These are phyloP conservation scores for Zanthoxylum bungeanum DNA, from an alignment of 345 rosid species.

Conservation along the genomic window DNA sequence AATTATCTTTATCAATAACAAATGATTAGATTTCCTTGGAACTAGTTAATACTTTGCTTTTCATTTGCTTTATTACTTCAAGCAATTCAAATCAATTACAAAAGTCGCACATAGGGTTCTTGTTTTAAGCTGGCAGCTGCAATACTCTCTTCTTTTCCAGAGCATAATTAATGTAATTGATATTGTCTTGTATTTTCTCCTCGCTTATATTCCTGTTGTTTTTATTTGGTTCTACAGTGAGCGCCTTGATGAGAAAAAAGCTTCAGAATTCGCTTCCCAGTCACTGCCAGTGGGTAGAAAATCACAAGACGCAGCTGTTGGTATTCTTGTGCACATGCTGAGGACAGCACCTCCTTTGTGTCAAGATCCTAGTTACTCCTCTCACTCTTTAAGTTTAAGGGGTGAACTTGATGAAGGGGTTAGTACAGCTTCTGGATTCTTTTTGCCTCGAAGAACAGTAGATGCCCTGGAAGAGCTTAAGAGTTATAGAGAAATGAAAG, in stretches of 20 bases:
- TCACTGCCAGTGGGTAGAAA: conserved; percentile 42
- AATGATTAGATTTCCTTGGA: not conserved
- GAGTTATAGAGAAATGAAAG: conserved; percentile 76
- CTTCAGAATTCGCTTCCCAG: conserved; percentile 41
- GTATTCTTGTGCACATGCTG: conserved; percentile 76
- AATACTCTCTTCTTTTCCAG: not conserved
- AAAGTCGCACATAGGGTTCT: not conserved
- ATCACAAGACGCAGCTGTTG: conserved; percentile 93
- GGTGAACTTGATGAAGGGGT: conserved; percentile 46
- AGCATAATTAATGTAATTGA: not conserved
- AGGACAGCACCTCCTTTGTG: conserved; percentile 76
- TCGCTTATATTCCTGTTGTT: not conserved
- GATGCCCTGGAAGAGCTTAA: conserved; percentile 87
- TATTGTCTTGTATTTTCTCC: not conserved
- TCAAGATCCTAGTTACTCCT: conserved; percentile 65
- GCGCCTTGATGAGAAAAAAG: conserved; percentile 41
- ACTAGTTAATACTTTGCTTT: not conserved
- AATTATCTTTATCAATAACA: not conserved
- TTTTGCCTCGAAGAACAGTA: conserved; percentile 58
- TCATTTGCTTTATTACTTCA: not conserved
- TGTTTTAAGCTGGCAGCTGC: not conserved
- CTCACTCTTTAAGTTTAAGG: conserved; percentile 45
- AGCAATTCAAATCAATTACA: not conserved
- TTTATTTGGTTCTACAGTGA: conserved; percentile 32
- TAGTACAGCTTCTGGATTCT: conserved; percentile 63